Percentiles rank a stretch among this genome's conserved stretches.
These are phyloP conservation scores for Cocos nucifera DNA, from an alignment of 176 grass and related monocot genomes.

Conservation along the genomic window DNA sequence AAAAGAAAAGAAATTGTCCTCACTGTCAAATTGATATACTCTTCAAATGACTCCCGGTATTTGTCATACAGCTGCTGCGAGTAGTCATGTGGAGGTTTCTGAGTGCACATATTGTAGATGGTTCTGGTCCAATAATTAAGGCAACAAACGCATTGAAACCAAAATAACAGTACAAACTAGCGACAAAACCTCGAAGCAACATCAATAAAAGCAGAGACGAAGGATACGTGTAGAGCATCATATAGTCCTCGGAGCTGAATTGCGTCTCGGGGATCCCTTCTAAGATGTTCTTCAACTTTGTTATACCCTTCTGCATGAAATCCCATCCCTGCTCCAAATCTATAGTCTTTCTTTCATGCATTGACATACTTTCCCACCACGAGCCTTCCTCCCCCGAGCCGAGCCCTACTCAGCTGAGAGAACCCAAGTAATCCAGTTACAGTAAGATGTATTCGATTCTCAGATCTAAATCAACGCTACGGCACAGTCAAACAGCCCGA, in stretches of 20 bases:
- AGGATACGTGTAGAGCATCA: conserved; percentile 94
- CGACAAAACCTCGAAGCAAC: neutral
- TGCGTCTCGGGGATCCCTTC: conserved; percentile 54
- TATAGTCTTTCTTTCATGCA: conserved; percentile 68
- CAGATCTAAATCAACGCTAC: no score
- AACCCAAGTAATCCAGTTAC: no score
- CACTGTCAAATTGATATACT: conserved; percentile 71
- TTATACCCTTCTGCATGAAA: conserved; percentile 76
- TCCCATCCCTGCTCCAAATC: conserved; percentile 85
- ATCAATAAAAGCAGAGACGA: neutral
- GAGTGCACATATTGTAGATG: conserved; percentile 93
- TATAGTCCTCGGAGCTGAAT: conserved; percentile 73
- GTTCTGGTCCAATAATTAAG: conserved; percentile 36
- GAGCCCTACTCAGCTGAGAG: no score
- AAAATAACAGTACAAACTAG: no score
- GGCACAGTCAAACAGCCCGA: no score
- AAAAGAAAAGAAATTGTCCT: neutral
- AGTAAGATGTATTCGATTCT: no score
- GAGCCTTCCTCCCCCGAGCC: no score
- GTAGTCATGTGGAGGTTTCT: conserved; percentile 76
- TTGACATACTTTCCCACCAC: conserved; percentile 30
- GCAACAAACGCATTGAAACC: neutral
- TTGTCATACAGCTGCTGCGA: conserved; percentile 92
- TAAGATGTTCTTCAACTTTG: conserved; percentile 76
- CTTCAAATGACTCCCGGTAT: conserved; percentile 58